Evolutionary conservation across 768 basidiomycete genomes (phyloP).

Genomic region (Glaciozyma martinii): DNA sequence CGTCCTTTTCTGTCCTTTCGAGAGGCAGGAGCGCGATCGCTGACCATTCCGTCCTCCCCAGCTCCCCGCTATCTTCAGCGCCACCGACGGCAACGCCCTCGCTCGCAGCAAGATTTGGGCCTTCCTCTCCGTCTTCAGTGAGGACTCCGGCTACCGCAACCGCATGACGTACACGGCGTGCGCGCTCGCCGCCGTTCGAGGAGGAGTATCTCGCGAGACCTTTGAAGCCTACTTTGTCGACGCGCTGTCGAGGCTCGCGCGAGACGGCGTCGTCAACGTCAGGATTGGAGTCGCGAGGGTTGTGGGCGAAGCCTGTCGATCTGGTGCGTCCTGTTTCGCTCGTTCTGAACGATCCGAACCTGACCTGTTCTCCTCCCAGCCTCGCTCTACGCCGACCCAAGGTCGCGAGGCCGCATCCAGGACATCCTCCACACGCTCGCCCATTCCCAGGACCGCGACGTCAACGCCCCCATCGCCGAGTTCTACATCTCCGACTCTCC

Average conservation of each 20-base stretch:
- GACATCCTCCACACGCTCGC: slow-evolving; percentile 14
- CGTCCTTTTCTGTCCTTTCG: slow-evolving; percentile 38
- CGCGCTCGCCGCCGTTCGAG: slow-evolving; percentile 54
- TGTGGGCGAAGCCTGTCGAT: slow-evolving; percentile 43
- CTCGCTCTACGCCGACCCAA: slow-evolving; percentile 15
- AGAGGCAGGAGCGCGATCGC: slow-evolving; percentile 12
- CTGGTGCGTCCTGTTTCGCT: slow-evolving; percentile 22
- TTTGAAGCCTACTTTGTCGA: slow-evolving; percentile 47
- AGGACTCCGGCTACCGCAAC: slow-evolving; percentile 21
- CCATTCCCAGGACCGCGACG: slow-evolving; percentile 11
- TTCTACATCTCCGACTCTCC: neutral
- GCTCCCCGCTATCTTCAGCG: slow-evolving; percentile 26
- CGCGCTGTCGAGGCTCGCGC: slow-evolving; percentile 50
- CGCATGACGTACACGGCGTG: slow-evolving; percentile 60
- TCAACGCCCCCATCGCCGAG: slow-evolving; percentile 8
- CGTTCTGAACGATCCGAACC: too few species aligned
- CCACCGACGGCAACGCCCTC: slow-evolving; percentile 31
- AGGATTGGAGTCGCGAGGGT: slow-evolving; percentile 77
- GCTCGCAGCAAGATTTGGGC: slow-evolving; percentile 27
- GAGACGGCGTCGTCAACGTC: slow-evolving; percentile 70
- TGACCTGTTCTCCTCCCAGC: neutral
- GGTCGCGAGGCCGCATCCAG: neutral
- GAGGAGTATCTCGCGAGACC: slow-evolving; percentile 44
- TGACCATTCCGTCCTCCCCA: neutral
- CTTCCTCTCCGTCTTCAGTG: slow-evolving; percentile 16